Base-by-base conservation (phyloP, 305 asterid species). In the Withania somnifera region DNA sequence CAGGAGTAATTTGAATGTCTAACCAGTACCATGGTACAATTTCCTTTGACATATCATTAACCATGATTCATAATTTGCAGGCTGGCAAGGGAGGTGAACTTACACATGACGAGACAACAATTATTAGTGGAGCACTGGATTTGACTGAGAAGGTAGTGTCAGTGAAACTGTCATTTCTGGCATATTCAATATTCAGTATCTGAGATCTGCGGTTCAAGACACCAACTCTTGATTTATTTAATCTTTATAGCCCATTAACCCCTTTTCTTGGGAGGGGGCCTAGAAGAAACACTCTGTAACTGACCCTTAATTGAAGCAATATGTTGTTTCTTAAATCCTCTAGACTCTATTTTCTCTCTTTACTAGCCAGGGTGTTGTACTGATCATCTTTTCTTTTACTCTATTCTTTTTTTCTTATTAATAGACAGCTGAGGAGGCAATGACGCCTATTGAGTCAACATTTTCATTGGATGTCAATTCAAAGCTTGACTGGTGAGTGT, bases 21-120 rank as follows among this genome's bases (percentile, higher is more conserved):
- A 73, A 26, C 42, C 3, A 14, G 42, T 47, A 75, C 17, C 36
- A 47, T 45, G 60, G 2, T 47, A 75, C 61, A 50, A 26, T 22
- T 75, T 75, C 45, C 61, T 52, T 75, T 47, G 60, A 42, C n/a
- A 24, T 75, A 26, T 26, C 26, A 8, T 47, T 26, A 2, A 50
- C 79, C 79, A 75, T 50, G 61, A 26, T 75, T 50, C 61, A 15
- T 28, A 47, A 7, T 15, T 75, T 85, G 75, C 85, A 95, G 98
- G 98, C 95, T 57, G 99, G 99, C 20, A 93, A 93, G 87, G 99
- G 98, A 6, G 98, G 98, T 63, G 98, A 95, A 79, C 98, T 95
- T 88, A 91, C 98, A 1, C 98, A 93, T 80, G 97, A 95, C 63
- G 98, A 95, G 91, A 93, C 98, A 51, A 95, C 98, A 45, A 95